A percentile compares a stretch with the other conserved stretches of the same genome.
phyloP scores from a whole-genome alignment of 805 yeast species.

The Yarrowia divulgata region DNA sequence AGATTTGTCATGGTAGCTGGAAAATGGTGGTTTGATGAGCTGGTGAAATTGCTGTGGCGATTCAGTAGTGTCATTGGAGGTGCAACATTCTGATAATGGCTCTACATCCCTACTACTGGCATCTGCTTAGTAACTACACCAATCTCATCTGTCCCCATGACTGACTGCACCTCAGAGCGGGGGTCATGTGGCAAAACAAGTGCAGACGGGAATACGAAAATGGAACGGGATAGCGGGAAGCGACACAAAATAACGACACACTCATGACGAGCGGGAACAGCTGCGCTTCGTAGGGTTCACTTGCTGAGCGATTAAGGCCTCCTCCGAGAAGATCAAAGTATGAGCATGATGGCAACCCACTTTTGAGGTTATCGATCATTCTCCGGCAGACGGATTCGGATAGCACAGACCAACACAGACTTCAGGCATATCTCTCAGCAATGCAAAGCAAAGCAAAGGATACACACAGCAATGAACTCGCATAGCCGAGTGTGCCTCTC shows the following conservation, averaged over 20 bases:
- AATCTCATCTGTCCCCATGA: too few relatives aligned
- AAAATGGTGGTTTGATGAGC: too few relatives aligned
- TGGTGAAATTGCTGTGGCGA: too few relatives aligned
- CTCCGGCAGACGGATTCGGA: neutral
- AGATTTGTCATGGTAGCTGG: neutral
- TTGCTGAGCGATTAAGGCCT: slow-evolving; percentile 4
- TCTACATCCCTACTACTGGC: too few relatives aligned
- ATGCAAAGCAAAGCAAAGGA: neutral
- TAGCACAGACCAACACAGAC: neutral
- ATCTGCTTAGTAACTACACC: too few relatives aligned
- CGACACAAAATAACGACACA: neutral
- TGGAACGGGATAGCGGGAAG: neutral
- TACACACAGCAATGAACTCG: neutral
- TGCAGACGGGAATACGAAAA: neutral
- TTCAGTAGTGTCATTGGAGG: too few relatives aligned
- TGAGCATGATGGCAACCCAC: neutral
- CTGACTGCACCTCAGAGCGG: neutral
- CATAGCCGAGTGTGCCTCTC: neutral
- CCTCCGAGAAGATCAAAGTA: neutral
- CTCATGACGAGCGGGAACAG: neutral
- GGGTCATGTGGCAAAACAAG: neutral
- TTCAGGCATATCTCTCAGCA: neutral
- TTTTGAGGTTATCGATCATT: neutral
- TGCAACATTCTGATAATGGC: too few relatives aligned
- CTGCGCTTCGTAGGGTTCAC: neutral